These are phyloP conservation scores for Alternaria dauci DNA, from an alignment of 2,329 filamentous ascomycete genomes.

Conservation along the genomic window DNA sequence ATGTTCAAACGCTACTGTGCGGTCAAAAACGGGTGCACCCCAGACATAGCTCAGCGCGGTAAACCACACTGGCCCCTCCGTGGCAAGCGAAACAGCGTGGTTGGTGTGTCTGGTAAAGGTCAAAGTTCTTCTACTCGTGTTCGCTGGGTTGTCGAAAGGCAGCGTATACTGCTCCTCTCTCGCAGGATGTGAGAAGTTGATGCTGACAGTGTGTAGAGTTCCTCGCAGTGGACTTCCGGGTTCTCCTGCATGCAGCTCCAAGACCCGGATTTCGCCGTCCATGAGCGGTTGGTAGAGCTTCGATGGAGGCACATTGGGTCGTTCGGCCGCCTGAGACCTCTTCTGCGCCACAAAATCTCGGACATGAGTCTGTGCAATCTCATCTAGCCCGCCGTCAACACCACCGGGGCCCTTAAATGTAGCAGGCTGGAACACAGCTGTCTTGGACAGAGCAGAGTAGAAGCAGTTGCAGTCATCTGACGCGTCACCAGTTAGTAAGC, in stretches of 20 bases:
- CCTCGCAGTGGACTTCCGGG: conserved; percentile 16
- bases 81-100: conserved; percentile 27
- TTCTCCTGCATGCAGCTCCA: conserved; percentile 28
- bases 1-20: conserved; percentile 17
- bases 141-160: conserved; percentile 2
- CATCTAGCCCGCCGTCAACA: conserved; percentile 10
- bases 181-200: conserved; percentile 32
- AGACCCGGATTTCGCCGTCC: conserved; percentile 30
- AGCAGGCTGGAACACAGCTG: conserved; percentile 18
- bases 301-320: neutral
- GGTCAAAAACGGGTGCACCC: conserved; percentile 30
- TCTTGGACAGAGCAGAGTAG: conserved; percentile 20
- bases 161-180: conserved; percentile 1
- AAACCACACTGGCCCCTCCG: conserved; percentile 28
- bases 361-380: conserved; percentile 16
- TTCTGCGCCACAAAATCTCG: conserved; percentile 12
- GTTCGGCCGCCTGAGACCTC: neutral
- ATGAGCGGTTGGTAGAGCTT: conserved; percentile 16
- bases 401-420: conserved; percentile 11
- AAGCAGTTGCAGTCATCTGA: conserved; percentile 24
- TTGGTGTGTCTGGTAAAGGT: conserved; percentile 23
- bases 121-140: conserved; percentile 2
- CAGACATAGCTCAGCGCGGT: conserved; percentile 37
- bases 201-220: conserved; percentile 25
- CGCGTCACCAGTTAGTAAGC: neutral